These are phyloP conservation scores for Phytophthora multivora DNA, from an alignment of 352 stramenopile species.

Conservation along the genomic window DNA sequence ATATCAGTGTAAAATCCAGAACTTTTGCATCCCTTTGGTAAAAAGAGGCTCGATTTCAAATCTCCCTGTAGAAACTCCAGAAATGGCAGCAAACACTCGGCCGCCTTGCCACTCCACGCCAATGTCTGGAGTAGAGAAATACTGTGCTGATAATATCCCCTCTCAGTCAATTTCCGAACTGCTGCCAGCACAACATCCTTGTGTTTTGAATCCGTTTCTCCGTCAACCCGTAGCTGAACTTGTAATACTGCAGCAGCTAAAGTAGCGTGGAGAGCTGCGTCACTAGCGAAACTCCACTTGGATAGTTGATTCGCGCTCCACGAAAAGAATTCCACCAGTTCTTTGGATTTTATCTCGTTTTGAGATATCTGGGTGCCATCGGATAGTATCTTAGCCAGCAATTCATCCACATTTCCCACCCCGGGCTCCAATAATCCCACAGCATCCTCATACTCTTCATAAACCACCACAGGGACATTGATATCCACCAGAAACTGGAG, in stretches of 20 bases:
- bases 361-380: background rate
- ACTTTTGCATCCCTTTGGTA: slow-evolving; percentile 8
- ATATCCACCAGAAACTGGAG: slow-evolving; percentile 41
- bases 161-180: slow-evolving; percentile 15
- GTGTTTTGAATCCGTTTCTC: background rate
- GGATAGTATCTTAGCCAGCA: slow-evolving; percentile 23
- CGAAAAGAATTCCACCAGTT: slow-evolving; percentile 31
- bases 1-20: slow-evolving; percentile 3
- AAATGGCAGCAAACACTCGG: slow-evolving; percentile 35
- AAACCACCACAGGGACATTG: slow-evolving; percentile 37
- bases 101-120: background rate
- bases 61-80: slow-evolving; percentile 38
- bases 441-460: slow-evolving; percentile 37
- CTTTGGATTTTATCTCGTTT: background rate
- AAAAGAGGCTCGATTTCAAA: slow-evolving; percentile 9
- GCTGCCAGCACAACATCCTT: slow-evolving; percentile 7
- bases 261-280: slow-evolving; percentile 34
- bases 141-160: slow-evolving; percentile 37
- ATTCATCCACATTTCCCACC: slow-evolving; percentile 25
- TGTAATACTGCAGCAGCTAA: slow-evolving; percentile 24
- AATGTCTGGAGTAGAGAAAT: slow-evolving; percentile 19
- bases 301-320: slow-evolving; percentile 18
- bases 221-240: slow-evolving; percentile 1
- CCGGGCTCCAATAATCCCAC: slow-evolving; percentile 7
- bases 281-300: slow-evolving; percentile 25